Evolutionary conservation across 169 alveolate species (phyloP), one percentile per base, ranked within the genome.

Genomic region (Plasmodium knowlesi): DNA sequence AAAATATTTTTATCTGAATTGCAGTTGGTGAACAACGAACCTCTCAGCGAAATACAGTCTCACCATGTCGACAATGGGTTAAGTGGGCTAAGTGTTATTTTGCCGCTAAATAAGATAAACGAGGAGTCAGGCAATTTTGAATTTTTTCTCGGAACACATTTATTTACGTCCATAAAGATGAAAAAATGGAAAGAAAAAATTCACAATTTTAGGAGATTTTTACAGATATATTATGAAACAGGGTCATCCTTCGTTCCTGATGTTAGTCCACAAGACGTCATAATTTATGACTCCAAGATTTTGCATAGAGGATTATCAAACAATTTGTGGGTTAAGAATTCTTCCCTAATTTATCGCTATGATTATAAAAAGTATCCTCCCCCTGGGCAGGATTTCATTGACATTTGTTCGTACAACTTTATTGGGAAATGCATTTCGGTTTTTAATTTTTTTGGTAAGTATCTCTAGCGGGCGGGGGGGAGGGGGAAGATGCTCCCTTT

Each of bases 361-460:
- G 93, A 86, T 34, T 86, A 86, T 76, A 46, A 76, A 30, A 86
- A 86, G 54, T 86, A 86, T 32, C 93, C 93, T 1, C 93, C 93
- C 25, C 93, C 93, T n/a, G 93, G 93, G 12, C 93, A 86, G 81
- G 85, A 86, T 57, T 86, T 86, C 67, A 53, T 86, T 34, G 93
- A 86, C 61, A 86, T 86, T 54, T 30, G 80, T 37, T 86, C 93
- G 39, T 86, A 86, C 39, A 86, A 57, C 41, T 14, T 86, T 53
- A 76, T 86, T 76, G 93, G 93, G 39, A 86, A 86, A 57, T 86
- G 93, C 71, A 86, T 86, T 30, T 86, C 93, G 2, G 39, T 86
- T 41, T 86, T 86, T 86, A 86, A 86, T 37, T 76, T 74, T 53
- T 46, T 86, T 41, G 73, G 39, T 2, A 74, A 78, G 61, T 86